These are phyloP conservation scores for Phanerochaete sordida DNA, from an alignment of 768 basidiomycete genomes.

Conservation along the genomic window DNA sequence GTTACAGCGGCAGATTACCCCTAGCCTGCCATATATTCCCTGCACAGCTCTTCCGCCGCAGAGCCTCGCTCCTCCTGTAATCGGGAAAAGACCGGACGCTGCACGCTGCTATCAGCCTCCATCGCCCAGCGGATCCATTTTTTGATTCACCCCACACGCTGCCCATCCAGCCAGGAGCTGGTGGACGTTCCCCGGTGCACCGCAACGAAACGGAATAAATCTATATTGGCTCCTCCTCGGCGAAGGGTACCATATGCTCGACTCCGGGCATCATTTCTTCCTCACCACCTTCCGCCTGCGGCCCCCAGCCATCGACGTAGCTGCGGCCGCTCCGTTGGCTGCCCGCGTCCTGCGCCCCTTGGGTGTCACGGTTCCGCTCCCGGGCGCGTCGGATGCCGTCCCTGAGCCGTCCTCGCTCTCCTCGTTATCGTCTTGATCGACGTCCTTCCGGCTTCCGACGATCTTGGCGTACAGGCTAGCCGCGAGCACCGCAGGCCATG, in stretches of 20 bases:
- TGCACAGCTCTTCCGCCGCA: neutral
- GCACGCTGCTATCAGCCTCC: neutral
- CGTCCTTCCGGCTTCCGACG: constrained; percentile 1
- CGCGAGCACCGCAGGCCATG: constrained; percentile 65
- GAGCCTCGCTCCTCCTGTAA: neutral
- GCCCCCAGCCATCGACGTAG: constrained; percentile 53
- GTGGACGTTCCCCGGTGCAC: too few relatives aligned
- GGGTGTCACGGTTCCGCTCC: constrained; percentile 38
- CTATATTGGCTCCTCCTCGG: neutral
- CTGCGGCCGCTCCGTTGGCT: constrained; percentile 25
- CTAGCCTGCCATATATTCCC: neutral
- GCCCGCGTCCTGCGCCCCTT: constrained; percentile 22
- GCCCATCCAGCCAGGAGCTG: neutral
- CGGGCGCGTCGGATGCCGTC: constrained; percentile 42
- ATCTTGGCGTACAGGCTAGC: constrained; percentile 26
- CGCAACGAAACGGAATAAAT: too few relatives aligned
- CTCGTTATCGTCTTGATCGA: constrained; percentile 16
- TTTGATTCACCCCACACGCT: neutral
- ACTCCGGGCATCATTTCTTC: constrained; percentile 35
- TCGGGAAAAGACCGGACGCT: constrained; percentile 6
- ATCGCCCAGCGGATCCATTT: neutral
- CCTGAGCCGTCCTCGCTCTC: constrained; percentile 40
- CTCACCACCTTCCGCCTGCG: constrained; percentile 58
- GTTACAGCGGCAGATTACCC: neutral
- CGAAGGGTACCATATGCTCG: neutral